These are phyloP conservation scores for Tylopilus sp. DNA, from an alignment of 768 basidiomycete genomes.

Conservation along the genomic window DNA sequence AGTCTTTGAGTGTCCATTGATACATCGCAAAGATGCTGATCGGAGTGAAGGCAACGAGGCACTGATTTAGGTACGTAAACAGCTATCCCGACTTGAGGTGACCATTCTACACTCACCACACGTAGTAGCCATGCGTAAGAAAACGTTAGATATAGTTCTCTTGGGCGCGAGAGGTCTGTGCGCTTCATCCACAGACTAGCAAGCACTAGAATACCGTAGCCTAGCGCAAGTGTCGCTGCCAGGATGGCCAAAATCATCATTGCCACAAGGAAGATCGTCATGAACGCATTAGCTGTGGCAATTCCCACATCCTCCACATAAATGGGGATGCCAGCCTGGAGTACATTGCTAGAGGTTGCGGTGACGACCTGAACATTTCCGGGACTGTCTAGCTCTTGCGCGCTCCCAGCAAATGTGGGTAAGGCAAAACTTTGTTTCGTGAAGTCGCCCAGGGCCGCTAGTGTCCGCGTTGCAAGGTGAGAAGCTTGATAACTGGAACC, in stretches of 20 bases:
- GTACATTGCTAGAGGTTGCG: conserved; percentile 54
- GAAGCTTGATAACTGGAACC: not conserved
- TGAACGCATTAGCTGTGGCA: conserved; percentile 83
- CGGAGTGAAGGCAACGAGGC: conserved; percentile 63
- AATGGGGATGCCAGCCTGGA: conserved; percentile 79
- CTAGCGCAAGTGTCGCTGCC: conserved; percentile 46
- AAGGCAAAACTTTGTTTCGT: conserved; percentile 3
- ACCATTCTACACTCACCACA: conserved; percentile 45
- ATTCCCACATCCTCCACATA: conserved; percentile 77
- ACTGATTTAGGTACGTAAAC: conserved; percentile 34
- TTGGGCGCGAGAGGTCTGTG: conserved; percentile 16
- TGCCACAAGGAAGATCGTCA: conserved; percentile 76
- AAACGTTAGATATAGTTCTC: conserved; percentile 42
- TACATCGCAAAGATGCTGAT: conserved; percentile 76
- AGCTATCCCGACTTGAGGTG: not conserved
- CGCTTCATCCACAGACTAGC: conserved; percentile 19
- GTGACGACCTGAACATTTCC: conserved; percentile 64
- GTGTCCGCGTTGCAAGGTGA: conserved; percentile 5
- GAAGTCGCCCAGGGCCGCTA: conserved; percentile 12
- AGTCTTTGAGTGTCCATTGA: conserved; percentile 90
- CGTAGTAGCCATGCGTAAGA: conserved; percentile 61
- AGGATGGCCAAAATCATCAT: conserved; percentile 68
- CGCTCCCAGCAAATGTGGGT: conserved; percentile 12
- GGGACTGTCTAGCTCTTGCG: conserved; percentile 24
- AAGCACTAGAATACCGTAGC: conserved; percentile 43